phyloP scores from a whole-genome alignment of 768 basidiomycete genomes.

The Cystobasidium onofrii region DNA sequence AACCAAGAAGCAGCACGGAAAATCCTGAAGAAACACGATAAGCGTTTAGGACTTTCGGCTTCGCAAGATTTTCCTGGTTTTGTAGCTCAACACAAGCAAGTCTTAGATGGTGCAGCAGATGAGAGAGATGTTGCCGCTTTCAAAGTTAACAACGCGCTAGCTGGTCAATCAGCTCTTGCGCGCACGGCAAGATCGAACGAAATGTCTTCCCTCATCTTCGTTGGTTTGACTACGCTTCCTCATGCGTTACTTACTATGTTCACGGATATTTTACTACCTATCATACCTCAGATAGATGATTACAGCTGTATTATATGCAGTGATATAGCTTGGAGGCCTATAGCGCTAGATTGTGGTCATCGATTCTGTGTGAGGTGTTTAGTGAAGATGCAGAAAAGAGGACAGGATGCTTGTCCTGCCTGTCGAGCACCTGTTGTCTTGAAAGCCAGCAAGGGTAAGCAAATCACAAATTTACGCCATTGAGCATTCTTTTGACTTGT shows the following conservation, averaged over 20 bases:
- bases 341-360: slow-evolving; percentile 70
- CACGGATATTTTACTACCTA: slow-evolving; percentile 68
- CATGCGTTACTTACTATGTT: slow-evolving; percentile 70
- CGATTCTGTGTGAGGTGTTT: slow-evolving; percentile 49
- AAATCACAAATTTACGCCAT: too few species aligned
- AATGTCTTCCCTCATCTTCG: slow-evolving; percentile 43
- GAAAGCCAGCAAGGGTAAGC: slow-evolving; percentile 64
- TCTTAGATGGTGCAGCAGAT: background rate
- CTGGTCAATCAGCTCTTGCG: slow-evolving; percentile 3
- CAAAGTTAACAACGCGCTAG: background rate
- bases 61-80: slow-evolving; percentile 50
- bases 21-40: slow-evolving; percentile 72
- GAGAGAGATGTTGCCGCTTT: background rate
- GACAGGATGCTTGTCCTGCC: slow-evolving; percentile 68
- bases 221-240: slow-evolving; percentile 50
- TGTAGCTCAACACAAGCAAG: slow-evolving; percentile 37
- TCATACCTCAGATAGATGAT: slow-evolving; percentile 71
- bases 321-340: slow-evolving; percentile 83
- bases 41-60: slow-evolving; percentile 70
- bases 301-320: slow-evolving; percentile 83
- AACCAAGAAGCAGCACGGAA: slow-evolving; percentile 85
- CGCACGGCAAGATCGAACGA: slow-evolving; percentile 42
- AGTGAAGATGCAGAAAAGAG: slow-evolving; percentile 82
- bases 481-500: background rate
- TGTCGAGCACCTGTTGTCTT: slow-evolving; percentile 70